Conservation (phyloP, 495 filamentous ascomycete genomes). For the Neurospora sp. region DNA sequence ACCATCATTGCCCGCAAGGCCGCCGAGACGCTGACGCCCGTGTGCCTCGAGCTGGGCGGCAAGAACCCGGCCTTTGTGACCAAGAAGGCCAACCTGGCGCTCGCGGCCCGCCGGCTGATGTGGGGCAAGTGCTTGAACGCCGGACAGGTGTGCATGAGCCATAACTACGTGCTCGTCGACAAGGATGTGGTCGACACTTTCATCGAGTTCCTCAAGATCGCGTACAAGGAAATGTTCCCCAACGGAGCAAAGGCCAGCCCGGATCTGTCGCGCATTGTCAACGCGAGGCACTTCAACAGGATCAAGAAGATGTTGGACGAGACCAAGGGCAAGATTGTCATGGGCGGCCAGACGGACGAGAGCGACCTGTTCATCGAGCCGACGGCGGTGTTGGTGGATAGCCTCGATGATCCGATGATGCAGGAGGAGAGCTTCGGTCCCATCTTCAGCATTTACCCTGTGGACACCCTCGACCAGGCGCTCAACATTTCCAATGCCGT, state of each 20-base stretch:
- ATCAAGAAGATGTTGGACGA: constrained; percentile 81
- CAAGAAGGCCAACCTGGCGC: constrained; percentile 62
- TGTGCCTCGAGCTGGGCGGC: constrained; percentile 82
- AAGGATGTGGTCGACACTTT: constrained; percentile 60
- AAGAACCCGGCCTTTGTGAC: constrained; percentile 85
- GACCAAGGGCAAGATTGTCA: constrained; percentile 70
- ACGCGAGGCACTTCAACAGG: constrained; percentile 65
- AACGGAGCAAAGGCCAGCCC: constrained; percentile 62
- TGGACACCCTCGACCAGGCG: constrained; percentile 69
- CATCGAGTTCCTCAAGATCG: constrained; percentile 60
- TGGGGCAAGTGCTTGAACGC: constrained; percentile 83
- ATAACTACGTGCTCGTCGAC: constrained; percentile 84
- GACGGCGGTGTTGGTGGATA: constrained; percentile 69
- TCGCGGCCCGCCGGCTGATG: constrained; percentile 75
- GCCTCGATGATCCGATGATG: constrained; percentile 66
- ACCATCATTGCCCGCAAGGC: constrained; percentile 87
- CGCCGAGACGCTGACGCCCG: constrained; percentile 82
- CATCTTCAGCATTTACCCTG: constrained; percentile 67
- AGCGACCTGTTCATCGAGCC: constrained; percentile 71
- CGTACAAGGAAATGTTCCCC: constrained; percentile 74
- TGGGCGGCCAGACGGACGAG: constrained; percentile 77
- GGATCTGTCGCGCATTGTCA: constrained; percentile 73
- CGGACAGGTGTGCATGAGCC: constrained; percentile 80
- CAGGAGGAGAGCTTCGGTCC: constrained; percentile 83
- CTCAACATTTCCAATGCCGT: constrained; percentile 66